A percentile compares a stretch with the other conserved stretches of the same genome.
phyloP scores from a whole-genome alignment of 768 basidiomycete species.

The Multifurca ochricompacta region DNA sequence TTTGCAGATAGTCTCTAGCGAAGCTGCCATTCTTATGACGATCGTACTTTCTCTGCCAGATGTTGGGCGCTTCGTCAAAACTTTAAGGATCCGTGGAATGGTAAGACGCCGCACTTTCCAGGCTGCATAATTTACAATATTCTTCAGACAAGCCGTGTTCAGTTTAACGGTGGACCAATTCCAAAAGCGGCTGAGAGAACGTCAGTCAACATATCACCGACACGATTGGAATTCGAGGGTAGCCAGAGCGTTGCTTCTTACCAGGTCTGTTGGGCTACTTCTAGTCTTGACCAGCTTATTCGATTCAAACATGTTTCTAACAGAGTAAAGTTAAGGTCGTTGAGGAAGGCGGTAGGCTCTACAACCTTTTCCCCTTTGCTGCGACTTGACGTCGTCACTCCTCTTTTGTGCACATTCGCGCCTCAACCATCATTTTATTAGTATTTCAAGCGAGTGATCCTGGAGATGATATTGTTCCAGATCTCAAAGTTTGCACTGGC shows the following conservation, averaged over 20 bases:
- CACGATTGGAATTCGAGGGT: constrained; percentile 17
- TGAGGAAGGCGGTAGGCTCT: constrained; percentile 14
- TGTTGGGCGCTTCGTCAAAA: constrained; percentile 2
- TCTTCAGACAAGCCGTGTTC: constrained; percentile 2
- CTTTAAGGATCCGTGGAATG: constrained; percentile 7
- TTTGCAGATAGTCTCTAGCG: neutral
- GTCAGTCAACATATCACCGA: constrained; percentile 13
- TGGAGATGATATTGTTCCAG: constrained; percentile 17
- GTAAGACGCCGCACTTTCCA: neutral
- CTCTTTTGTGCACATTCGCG: neutral
- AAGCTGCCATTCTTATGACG: neutral
- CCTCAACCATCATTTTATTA: neutral
- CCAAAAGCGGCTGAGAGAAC: constrained; percentile 3
- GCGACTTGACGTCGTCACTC: constrained; percentile 16
- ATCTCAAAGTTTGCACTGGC: constrained; percentile 4
- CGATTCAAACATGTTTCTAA: neutral
- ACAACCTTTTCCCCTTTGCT: neutral
- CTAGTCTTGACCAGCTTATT: constrained; percentile 5
- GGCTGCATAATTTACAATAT: neutral
- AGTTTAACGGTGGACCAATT: constrained; percentile 8
- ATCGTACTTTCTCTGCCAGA: neutral
- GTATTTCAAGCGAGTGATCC: constrained; percentile 19
- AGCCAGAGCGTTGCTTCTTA: constrained; percentile 10
- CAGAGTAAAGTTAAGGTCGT: constrained; percentile 18
- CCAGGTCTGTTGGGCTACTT: constrained; percentile 14